Conservation (phyloP, 306 rosid genomes). For the Vigna hirtella region DNA sequence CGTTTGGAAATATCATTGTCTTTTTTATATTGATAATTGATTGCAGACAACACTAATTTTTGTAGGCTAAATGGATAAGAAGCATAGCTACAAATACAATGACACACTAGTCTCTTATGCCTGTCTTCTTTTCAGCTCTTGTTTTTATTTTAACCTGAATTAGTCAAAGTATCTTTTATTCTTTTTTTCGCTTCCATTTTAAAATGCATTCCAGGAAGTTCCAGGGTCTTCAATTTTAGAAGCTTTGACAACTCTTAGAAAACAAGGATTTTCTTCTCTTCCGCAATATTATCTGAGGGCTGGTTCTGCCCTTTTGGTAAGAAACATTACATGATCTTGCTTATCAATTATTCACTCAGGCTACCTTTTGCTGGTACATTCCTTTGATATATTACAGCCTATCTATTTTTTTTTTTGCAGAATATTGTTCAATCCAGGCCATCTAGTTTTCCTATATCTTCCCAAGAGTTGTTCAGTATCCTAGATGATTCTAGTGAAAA, state of each 20-base stretch:
- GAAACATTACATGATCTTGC: constrained; percentile 38
- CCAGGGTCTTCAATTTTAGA: constrained; percentile 78
- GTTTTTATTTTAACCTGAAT: constrained; percentile 8
- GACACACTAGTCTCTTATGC: constrained; percentile 17
- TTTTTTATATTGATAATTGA: constrained; percentile 16
- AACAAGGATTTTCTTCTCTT: constrained; percentile 71
- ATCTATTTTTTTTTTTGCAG: constrained; percentile 53
- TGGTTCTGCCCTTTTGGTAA: constrained; percentile 91
- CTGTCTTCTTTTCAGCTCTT: constrained; percentile 29
- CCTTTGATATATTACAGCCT: constrained; percentile 21
- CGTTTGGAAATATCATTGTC: constrained; percentile 6
- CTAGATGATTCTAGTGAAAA: constrained; percentile 91
- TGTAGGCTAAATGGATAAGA: constrained; percentile 4
- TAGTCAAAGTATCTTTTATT: constrained; percentile 26
- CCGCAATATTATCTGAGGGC: constrained; percentile 86
- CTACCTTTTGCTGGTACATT: constrained; percentile 30
- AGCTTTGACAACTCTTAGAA: constrained; percentile 66
- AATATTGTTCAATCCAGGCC: constrained; percentile 81
- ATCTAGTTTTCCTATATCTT: constrained; percentile 71
- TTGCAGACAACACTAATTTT: not conserved
- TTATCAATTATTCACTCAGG: constrained; percentile 27
- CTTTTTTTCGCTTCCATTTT: constrained; percentile 29
- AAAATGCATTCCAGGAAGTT: constrained; percentile 70
- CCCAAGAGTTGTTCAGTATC: constrained; percentile 74
- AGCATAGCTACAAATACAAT: constrained; percentile 17